Conservation (phyloP, 1,284 basidiomycete genomes). For the Irpex lacteus region DNA sequence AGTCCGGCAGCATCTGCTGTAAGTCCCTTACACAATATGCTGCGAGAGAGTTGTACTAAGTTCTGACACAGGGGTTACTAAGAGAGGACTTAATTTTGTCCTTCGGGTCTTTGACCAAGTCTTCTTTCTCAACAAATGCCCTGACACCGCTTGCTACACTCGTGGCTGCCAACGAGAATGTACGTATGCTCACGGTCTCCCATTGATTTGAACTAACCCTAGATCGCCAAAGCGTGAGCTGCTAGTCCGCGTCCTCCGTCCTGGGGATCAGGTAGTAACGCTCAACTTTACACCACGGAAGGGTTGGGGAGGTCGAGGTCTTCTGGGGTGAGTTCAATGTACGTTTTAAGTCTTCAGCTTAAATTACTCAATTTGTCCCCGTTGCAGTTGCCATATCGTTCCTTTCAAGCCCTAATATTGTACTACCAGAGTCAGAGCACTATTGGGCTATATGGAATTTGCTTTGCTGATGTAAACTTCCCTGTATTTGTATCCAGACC, state of each 20-base stretch:
- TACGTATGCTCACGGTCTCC: constrained; percentile 33
- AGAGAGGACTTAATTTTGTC: constrained; percentile 71
- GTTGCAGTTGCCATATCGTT: constrained; percentile 69
- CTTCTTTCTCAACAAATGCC: constrained; percentile 49
- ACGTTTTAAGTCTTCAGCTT: no score
- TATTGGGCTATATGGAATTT: no score
- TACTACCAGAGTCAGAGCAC: background rate
- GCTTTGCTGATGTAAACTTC: no score
- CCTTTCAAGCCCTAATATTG: constrained; percentile 37
- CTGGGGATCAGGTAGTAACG: constrained; percentile 29
- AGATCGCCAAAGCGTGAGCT: constrained; percentile 42
- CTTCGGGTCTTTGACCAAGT: constrained; percentile 63
- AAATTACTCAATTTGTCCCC: background rate
- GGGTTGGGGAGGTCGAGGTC: constrained; percentile 78
- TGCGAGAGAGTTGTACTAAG: background rate
- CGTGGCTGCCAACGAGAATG: constrained; percentile 75
- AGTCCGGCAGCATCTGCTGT: constrained; percentile 83
- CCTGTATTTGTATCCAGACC: no score
- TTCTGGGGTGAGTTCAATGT: constrained; percentile 54
- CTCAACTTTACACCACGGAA: constrained; percentile 52
- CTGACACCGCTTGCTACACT: constrained; percentile 69
- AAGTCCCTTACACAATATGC: constrained; percentile 28
- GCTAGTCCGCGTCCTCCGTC: constrained; percentile 39
- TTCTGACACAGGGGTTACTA: constrained; percentile 55
- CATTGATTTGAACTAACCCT: background rate